These are phyloP conservation scores for Coemansia sp. DNA, from an alignment of 192 early-diverging fungal genomes.

Conservation along the genomic window DNA sequence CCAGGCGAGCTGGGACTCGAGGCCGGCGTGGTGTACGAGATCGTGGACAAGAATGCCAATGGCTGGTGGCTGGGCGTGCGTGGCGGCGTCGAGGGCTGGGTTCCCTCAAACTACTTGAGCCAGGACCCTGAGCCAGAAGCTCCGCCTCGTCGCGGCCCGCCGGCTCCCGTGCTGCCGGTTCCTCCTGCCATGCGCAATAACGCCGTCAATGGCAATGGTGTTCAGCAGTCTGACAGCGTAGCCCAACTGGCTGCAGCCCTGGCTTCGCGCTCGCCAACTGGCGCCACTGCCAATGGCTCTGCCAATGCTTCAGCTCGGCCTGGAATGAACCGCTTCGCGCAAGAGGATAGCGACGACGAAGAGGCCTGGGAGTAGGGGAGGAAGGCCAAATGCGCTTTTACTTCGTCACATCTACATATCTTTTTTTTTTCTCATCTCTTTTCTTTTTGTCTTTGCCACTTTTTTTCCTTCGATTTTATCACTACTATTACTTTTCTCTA, in stretches of 20 bases:
- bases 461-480: conserved; percentile 2
- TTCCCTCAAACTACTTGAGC: conserved; percentile 77
- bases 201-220: neutral
- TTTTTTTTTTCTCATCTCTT: conserved; percentile 13
- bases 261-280: conserved; percentile 41
- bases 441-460: neutral
- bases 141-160: conserved; percentile 18
- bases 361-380: conserved; percentile 31
- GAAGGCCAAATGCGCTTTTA: neutral
- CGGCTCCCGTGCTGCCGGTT: conserved; percentile 28
- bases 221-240: conserved; percentile 37
- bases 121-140: conserved; percentile 65
- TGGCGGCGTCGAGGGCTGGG: conserved; percentile 69
- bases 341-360: conserved; percentile 53
- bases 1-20: conserved; percentile 67
- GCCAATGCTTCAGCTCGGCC: conserved; percentile 36
- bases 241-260: conserved; percentile 51
- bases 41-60: conserved; percentile 64
- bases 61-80: conserved; percentile 60
- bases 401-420: conserved; percentile 2
- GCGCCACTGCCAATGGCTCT: conserved; percentile 14
- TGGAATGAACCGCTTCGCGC: conserved; percentile 43
- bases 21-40: conserved; percentile 67
- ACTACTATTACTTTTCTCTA: conserved; percentile 8
- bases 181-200: conserved; percentile 35